Percentiles rank a stretch among this genome's conserved stretches.
phyloP scores from a whole-genome alignment of 208 protist genomes.

The Tritrichomonas foetus region DNA sequence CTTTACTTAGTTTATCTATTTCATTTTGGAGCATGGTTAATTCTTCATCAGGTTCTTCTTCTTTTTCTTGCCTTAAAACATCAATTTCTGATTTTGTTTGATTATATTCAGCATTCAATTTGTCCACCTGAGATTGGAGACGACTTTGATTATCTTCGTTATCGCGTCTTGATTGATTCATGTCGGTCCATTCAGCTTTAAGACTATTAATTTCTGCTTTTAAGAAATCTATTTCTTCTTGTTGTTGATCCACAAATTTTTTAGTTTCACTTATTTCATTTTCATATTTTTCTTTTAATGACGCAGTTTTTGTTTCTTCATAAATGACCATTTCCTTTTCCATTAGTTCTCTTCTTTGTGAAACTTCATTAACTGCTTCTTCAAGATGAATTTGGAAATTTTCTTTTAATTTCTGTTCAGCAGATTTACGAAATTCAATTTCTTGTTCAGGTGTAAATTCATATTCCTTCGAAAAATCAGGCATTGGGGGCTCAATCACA shows the following conservation, averaged over 20 bases:
- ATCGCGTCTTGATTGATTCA: background rate
- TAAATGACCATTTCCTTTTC: background rate
- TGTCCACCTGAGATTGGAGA: background rate
- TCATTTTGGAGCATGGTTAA: background rate
- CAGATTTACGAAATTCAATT: background rate
- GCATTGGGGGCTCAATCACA: background rate
- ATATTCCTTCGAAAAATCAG: background rate
- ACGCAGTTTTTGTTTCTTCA: background rate
- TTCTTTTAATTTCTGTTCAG: background rate
- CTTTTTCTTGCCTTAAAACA: background rate
- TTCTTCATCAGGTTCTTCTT: constrained; percentile 11
- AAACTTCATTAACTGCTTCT: background rate
- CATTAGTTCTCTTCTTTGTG: background rate
- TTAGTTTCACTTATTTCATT: background rate
- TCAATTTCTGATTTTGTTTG: background rate
- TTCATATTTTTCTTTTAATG: background rate
- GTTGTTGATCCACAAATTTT: background rate
- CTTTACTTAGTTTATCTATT: background rate
- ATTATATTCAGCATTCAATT: background rate
- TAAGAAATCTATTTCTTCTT: background rate
- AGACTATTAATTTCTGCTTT: background rate
- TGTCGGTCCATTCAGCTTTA: background rate
- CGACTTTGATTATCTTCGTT: background rate
- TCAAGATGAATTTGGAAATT: background rate
- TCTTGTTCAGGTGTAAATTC: background rate